These are phyloP conservation scores for Stagonosporopsis vannaccii DNA, from an alignment of 2,329 filamentous ascomycete genomes.

Conservation along the genomic window DNA sequence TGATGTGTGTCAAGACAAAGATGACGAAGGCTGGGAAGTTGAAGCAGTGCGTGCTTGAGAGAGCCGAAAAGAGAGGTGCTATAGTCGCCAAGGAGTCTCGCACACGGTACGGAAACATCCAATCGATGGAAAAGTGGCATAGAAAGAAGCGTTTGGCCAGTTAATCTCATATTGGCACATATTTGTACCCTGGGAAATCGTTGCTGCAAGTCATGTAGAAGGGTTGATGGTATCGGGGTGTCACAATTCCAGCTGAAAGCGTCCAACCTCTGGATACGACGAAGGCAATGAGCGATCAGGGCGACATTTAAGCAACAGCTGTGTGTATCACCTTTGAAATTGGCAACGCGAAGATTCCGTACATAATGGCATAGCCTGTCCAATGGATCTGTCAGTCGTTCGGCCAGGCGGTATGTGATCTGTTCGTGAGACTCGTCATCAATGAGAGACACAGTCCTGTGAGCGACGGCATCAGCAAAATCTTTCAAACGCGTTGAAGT, in stretches of 20 bases:
- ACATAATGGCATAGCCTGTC: constrained; percentile 21
- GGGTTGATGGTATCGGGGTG: constrained; percentile 5
- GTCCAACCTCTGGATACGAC: constrained; percentile 16
- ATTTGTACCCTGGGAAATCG: constrained; percentile 17
- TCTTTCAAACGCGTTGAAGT: constrained; percentile 21
- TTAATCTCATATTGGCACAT: constrained; percentile 5
- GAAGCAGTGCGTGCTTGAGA: constrained; percentile 20
- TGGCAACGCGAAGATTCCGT: constrained; percentile 19
- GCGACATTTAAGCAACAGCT: constrained; percentile 26
- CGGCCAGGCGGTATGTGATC: constrained; percentile 19
- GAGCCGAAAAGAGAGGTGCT: constrained; percentile 9
- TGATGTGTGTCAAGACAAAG: constrained; percentile 19
- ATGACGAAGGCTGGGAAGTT: constrained; percentile 13
- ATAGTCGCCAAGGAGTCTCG: neutral
- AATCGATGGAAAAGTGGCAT: constrained; percentile 21
- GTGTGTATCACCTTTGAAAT: constrained; percentile 25
- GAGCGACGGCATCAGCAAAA: constrained; percentile 24
- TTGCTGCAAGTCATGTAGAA: constrained; percentile 7
- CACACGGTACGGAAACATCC: constrained; percentile 16
- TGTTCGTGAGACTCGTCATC: constrained; percentile 22
- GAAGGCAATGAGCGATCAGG: constrained; percentile 15
- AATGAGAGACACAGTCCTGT: constrained; percentile 15
- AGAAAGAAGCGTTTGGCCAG: constrained; percentile 10
- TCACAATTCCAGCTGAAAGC: constrained; percentile 23
- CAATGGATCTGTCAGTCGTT: constrained; percentile 17